A percentile compares a stretch with the other conserved stretches of the same genome.
phyloP scores from a whole-genome alignment of 2,329 filamentous ascomycete species.

The Mycogone perniciosa region DNA sequence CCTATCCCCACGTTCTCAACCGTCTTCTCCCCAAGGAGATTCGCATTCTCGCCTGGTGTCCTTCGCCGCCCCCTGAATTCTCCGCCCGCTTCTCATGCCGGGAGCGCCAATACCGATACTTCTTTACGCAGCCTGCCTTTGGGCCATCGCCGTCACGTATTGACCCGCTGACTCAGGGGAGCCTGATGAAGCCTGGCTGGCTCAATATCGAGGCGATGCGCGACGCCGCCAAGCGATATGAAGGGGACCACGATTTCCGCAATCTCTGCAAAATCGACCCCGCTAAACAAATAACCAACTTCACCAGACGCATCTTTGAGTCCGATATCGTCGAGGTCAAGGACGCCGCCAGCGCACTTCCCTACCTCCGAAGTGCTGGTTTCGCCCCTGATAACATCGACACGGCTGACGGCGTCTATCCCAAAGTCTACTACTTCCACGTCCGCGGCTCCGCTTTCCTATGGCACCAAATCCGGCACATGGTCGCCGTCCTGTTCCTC shows the following conservation, averaged over 20 bases:
- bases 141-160: constrained; percentile 45
- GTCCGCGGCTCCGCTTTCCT: constrained; percentile 88
- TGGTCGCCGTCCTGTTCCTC: constrained; percentile 87
- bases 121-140: constrained; percentile 93
- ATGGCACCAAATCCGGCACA: constrained; percentile 96
- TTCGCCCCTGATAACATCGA: constrained; percentile 23
- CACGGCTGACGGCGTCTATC: constrained; percentile 22
- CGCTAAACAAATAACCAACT: constrained; percentile 82
- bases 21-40: constrained; percentile 84
- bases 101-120: constrained; percentile 89
- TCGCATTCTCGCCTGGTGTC: constrained; percentile 87
- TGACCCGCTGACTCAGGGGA: constrained; percentile 15
- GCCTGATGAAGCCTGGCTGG: constrained; percentile 57
- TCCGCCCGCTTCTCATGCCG: constrained; percentile 89
- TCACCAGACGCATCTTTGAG: constrained; percentile 70
- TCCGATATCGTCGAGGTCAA: constrained; percentile 69
- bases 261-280: constrained; percentile 96
- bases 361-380: constrained; percentile 42
- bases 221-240: constrained; percentile 68
- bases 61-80: constrained; percentile 70
- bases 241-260: constrained; percentile 86
- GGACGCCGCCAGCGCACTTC: constrained; percentile 46
- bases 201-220: constrained; percentile 86
- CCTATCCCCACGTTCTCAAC: constrained; percentile 80
- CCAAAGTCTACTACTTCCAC: constrained; percentile 80